Conservation (phyloP, 257 asterid species). For the Catharanthus roseus region DNA sequence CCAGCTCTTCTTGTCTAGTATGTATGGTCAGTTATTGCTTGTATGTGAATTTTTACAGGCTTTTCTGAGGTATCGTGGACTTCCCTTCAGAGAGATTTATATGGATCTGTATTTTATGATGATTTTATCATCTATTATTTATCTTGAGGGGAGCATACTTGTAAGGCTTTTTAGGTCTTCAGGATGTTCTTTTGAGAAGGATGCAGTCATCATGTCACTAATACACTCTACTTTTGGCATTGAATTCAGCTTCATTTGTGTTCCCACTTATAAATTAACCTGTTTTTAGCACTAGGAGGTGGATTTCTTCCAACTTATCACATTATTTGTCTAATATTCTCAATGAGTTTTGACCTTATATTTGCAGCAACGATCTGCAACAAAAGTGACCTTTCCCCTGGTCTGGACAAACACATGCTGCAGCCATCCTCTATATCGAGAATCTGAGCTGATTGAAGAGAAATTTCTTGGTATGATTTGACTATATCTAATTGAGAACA, state of each 20-base stretch:
- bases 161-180: background rate
- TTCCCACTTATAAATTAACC: background rate
- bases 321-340: background rate
- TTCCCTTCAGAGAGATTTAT: background rate
- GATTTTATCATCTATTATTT: background rate
- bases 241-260: conserved; percentile 3
- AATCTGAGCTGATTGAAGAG: conserved; percentile 82
- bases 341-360: background rate
- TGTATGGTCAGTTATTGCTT: background rate
- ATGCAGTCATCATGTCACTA: background rate
- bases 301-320: background rate
- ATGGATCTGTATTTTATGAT: background rate
- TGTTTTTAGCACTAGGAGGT: background rate
- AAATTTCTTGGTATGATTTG: conserved; percentile 55
- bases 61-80: background rate
- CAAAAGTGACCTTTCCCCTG: conserved; percentile 92
- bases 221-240: background rate
- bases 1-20: background rate
- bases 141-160: background rate
- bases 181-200: background rate
- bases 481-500: background rate
- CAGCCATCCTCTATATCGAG: conserved; percentile 95
- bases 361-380: conserved; percentile 86
- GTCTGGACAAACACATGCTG: conserved; percentile 99
- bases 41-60: background rate